Conservation (phyloP, 768 basidiomycete species). For the Kwoniella europaea region DNA sequence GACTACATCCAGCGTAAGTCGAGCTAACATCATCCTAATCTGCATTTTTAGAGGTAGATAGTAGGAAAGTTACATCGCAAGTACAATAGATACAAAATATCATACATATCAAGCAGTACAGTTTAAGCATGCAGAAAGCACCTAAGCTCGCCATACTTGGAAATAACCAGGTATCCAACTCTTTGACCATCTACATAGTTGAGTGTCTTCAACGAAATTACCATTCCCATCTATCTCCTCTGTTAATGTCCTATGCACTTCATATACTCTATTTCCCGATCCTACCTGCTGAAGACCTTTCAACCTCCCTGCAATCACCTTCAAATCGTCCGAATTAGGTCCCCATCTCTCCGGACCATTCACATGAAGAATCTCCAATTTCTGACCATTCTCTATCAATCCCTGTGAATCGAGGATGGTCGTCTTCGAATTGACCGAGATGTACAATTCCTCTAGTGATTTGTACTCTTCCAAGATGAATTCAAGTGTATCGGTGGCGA, state of each 20-base stretch:
- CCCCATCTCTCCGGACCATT: slow-evolving; percentile 40
- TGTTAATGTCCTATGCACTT: slow-evolving; percentile 32
- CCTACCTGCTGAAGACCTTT: slow-evolving; percentile 39
- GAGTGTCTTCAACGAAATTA: slow-evolving; percentile 16
- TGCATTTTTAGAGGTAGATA: too few relatives aligned
- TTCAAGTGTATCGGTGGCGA: slow-evolving; percentile 23
- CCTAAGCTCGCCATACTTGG: slow-evolving; percentile 42
- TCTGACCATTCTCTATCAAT: background rate
- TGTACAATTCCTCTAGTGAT: slow-evolving; percentile 42
- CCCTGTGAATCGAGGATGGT: slow-evolving; percentile 26
- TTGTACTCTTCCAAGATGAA: slow-evolving; percentile 19
- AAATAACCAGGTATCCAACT: slow-evolving; percentile 47
- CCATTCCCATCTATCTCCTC: background rate
- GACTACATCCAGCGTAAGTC: too few relatives aligned
- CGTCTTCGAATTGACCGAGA: slow-evolving; percentile 32
- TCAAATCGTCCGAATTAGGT: slow-evolving; percentile 38
- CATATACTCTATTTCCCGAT: slow-evolving; percentile 47
- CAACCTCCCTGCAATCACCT: slow-evolving; percentile 26
- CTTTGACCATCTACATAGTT: slow-evolving; percentile 41
- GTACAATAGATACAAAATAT: background rate
- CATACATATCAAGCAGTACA: too few relatives aligned
- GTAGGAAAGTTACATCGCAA: background rate
- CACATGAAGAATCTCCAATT: slow-evolving; percentile 38
- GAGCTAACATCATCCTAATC: too few relatives aligned
- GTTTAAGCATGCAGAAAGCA: background rate